Conservation (phyloP, 441 rosid genomes). For the Macaranga tanarius region DNA sequence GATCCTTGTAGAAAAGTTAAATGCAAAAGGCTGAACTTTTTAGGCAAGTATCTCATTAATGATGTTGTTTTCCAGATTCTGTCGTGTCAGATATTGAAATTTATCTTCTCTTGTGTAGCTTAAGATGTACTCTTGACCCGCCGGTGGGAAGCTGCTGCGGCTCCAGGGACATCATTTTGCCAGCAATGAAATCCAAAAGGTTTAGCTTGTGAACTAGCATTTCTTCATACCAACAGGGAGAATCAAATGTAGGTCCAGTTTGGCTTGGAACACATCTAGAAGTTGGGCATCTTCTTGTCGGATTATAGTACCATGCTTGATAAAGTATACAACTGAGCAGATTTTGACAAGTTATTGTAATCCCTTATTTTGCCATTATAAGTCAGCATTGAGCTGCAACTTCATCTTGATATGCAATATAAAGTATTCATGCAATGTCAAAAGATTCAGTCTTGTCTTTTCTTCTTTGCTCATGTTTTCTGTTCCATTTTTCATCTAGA, state of each 20-base stretch:
- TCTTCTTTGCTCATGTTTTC: neutral
- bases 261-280: neutral
- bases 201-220: neutral
- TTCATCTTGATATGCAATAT: neutral
- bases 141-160: neutral
- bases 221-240: neutral
- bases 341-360: neutral
- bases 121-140: neutral
- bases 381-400: neutral
- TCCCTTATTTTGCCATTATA: neutral
- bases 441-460: too few species aligned
- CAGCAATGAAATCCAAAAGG: neutral
- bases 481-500: too few species aligned
- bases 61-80: neutral
- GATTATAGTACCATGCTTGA: neutral
- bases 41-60: neutral
- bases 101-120: neutral
- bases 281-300: neutral
- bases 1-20: slow-evolving; percentile 73
- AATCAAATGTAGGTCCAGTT: neutral
- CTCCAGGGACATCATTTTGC: neutral
- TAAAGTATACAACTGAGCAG: neutral
- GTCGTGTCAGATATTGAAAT: neutral
- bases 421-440: too few species aligned
- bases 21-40: slow-evolving; percentile 44